phyloP scores from a whole-genome alignment of 1,139 yeast species.

The Yamadazyma trypodendri region DNA sequence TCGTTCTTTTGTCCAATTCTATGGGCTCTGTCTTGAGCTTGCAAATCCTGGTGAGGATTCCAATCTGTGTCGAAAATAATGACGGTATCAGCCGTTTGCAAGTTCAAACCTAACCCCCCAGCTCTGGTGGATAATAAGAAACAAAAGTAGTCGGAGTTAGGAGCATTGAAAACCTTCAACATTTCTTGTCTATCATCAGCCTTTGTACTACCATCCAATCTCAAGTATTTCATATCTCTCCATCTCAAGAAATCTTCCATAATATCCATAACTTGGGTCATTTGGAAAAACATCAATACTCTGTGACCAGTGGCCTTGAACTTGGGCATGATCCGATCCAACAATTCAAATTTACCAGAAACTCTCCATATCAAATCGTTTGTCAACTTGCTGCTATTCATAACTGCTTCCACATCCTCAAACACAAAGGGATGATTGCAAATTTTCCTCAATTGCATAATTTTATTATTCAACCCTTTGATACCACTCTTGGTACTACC shows the following conservation, averaged over 20 bases:
- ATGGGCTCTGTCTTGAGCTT: conserved; percentile 89
- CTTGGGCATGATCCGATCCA: conserved; percentile 73
- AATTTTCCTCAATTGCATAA: conserved; percentile 94
- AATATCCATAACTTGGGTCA: conserved; percentile 87
- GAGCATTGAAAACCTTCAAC: conserved; percentile 70
- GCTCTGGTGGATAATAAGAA: conserved; percentile 83
- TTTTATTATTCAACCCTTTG: conserved; percentile 85
- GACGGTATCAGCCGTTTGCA: conserved; percentile 87
- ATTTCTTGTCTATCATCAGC: conserved; percentile 77
- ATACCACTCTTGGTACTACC: conserved; percentile 53
- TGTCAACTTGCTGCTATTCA: conserved; percentile 72
- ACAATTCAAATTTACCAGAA: conserved; percentile 75
- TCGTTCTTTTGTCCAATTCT: conserved; percentile 89
- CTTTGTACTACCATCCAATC: conserved; percentile 81
- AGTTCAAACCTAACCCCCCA: conserved; percentile 83
- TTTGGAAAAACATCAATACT: conserved; percentile 79
- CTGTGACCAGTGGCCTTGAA: conserved; percentile 75
- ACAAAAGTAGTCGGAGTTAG: conserved; percentile 70
- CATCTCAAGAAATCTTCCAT: conserved; percentile 80
- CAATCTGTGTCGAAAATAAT: conserved; percentile 87
- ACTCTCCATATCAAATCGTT: conserved; percentile 74
- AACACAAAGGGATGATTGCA: conserved; percentile 98
- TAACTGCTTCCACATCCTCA: conserved; percentile 86
- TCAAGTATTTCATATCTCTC: conserved; percentile 63
- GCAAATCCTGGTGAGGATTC: conserved; percentile 92